Conservation (phyloP, 164 flowering plant species). For the Stephania yunnanensis region DNA sequence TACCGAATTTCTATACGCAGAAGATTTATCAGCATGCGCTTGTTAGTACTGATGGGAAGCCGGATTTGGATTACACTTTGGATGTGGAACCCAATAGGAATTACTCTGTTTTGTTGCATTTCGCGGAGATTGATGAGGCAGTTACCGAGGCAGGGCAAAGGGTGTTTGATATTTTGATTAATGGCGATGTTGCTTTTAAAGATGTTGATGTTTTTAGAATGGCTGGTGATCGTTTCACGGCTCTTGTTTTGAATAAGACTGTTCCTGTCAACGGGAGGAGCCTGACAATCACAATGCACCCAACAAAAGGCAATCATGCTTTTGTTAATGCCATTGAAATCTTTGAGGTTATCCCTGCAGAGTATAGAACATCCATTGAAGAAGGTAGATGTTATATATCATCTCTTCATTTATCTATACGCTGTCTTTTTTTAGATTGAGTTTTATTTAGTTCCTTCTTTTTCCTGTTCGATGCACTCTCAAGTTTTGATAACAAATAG, state of each 20-base stretch:
- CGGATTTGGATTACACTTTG: conserved; percentile 55
- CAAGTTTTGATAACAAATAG: background rate
- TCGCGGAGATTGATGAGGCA: conserved; percentile 77
- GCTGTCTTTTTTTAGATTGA: background rate
- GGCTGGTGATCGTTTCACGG: conserved; percentile 58
- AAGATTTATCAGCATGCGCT: conserved; percentile 70
- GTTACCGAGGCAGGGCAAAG: conserved; percentile 56
- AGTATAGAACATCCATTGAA: conserved; percentile 51
- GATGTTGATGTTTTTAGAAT: conserved; percentile 58
- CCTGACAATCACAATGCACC: conserved; percentile 58
- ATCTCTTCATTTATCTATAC: conserved; percentile 1
- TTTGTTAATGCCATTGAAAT: conserved; percentile 85
- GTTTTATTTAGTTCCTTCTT: background rate
- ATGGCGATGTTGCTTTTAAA: conserved; percentile 64
- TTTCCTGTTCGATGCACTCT: background rate
- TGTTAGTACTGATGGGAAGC: conserved; percentile 53
- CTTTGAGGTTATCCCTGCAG: conserved; percentile 66
- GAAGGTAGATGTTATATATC: conserved; percentile 52
- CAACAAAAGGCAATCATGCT: conserved; percentile 56
- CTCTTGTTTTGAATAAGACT: conserved; percentile 82
- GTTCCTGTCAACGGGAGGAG: conserved; percentile 72
- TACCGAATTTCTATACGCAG: conserved; percentile 88
- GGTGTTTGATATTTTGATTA: conserved; percentile 80
- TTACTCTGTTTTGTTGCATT: conserved; percentile 93
- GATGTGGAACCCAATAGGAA: conserved; percentile 89